Evolutionary conservation across 805 yeast genomes (phyloP), one percentile per base, ranked within the genome.

Genomic region (Ogataea pignaliae): DNA sequence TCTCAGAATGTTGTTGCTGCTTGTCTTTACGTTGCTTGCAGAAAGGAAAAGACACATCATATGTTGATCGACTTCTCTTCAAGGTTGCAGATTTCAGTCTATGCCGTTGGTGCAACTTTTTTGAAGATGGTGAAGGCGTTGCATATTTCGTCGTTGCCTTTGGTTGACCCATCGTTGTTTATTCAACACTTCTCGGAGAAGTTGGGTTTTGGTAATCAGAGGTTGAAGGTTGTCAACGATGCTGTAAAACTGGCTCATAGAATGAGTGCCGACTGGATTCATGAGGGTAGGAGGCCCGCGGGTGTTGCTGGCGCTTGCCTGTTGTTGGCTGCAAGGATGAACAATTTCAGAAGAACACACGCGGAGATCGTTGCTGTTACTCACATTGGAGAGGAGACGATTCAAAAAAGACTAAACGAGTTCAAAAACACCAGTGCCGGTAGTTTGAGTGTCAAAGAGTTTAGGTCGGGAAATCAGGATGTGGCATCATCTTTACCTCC

Each of bases 221-320:
- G 76, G 47, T 72, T 81, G 33, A 83, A 83, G 54, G 96, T 93
- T 12, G 83, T 87, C 37, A 78, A 76, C 47, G 99, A 93, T 63
- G 98, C 99, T 0, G 82, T 83, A 7, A 79, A 82, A 55, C 67
- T 93, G 17, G 96, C 96, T 0, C 87, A 81, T 59, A 73, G 96
- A 53, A 93, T 93, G 99, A 75, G 90, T 12, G 78, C 81, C 36
- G 98, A 93, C 59, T 93, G 98, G 97, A 85, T 93, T 53, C 87
- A 83, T 61, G 95, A 88, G 65, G 99, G 99, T 21, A 77, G 99
- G 60, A 75, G 98, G 50, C 99, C 99, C 0, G 98, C 99, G 0
- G 99, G 99, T 56, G 80, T 93, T 42, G 99, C 99, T 0, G 99
- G 98, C 17, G 99, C 99, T 0, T 89, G 97, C 65, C 72, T 93